phyloP scores from a whole-genome alignment of 768 basidiomycete species.

The Tulasnella sp. region DNA sequence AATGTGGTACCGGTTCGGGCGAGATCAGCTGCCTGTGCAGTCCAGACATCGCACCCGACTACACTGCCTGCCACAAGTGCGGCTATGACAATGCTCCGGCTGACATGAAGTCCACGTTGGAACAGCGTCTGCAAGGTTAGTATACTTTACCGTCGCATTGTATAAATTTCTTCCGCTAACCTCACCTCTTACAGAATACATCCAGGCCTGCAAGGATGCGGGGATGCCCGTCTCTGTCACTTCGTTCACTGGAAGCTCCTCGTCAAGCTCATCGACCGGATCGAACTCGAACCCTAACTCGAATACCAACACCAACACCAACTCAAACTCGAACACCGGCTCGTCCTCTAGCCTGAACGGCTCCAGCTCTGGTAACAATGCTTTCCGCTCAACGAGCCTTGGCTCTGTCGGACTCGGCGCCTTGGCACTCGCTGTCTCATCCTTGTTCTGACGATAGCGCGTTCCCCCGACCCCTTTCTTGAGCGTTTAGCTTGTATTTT shows the following conservation, averaged over 20 bases:
- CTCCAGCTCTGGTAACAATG: not conserved
- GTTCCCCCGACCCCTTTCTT: not conserved
- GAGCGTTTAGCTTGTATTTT: not conserved
- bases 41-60: not conserved
- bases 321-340: not conserved
- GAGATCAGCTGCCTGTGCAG: no score
- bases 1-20: no score
- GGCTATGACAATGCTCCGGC: not conserved
- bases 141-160: no score
- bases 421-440: not conserved
- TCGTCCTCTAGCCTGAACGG: not conserved
- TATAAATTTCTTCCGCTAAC: not conserved
- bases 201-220: not conserved
- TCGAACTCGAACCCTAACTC: not conserved
- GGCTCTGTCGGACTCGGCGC: not conserved
- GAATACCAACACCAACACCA: no score
- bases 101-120: not conserved
- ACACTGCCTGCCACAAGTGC: not conserved
- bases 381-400: not conserved
- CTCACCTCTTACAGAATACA: not conserved
- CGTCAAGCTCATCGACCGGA: not conserved
- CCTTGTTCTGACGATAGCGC: not conserved
- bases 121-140: no score
- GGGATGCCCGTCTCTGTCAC: not conserved
- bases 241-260: no score